Conservation (phyloP, 1,284 basidiomycete genomes). For the Cryptococcus sp. region DNA sequence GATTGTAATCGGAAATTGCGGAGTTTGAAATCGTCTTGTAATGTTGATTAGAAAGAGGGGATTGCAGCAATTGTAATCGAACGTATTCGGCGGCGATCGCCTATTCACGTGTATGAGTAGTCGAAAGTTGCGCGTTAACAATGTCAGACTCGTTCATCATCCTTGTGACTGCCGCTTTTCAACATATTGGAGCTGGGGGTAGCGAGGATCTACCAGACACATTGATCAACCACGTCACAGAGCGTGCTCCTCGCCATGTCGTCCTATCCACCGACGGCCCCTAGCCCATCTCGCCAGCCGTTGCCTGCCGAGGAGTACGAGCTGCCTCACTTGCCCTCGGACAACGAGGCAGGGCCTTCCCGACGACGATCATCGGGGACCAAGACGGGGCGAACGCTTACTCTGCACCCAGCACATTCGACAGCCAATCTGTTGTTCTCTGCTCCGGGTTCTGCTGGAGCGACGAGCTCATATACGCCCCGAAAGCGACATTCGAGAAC, state of each 20-base stretch:
- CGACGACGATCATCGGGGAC: slow-evolving; percentile 9
- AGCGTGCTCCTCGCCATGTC: slow-evolving; percentile 4
- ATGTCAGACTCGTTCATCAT: too few relatives aligned
- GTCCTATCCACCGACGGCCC: slow-evolving; percentile 17
- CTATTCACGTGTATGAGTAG: background rate
- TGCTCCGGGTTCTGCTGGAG: slow-evolving; percentile 15
- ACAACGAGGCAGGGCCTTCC: slow-evolving; percentile 21
- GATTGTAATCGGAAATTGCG: slow-evolving; percentile 2
- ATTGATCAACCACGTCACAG: too few relatives aligned
- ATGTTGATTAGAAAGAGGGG: too few relatives aligned
- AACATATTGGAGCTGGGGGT: too few relatives aligned
- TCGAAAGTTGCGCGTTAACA: background rate
- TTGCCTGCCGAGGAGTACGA: slow-evolving; percentile 40
- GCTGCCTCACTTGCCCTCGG: slow-evolving; percentile 17
- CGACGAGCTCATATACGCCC: slow-evolving; percentile 2
- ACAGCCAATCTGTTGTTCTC: slow-evolving; percentile 37
- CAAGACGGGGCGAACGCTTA: slow-evolving; percentile 28
- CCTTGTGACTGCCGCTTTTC: too few relatives aligned
- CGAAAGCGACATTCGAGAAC: slow-evolving; percentile 8
- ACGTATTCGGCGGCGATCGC: too few relatives aligned
- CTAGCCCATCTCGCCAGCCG: slow-evolving; percentile 7
- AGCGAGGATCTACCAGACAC: too few relatives aligned
- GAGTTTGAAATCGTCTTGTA: background rate
- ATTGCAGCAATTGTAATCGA: too few relatives aligned
- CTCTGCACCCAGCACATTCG: slow-evolving; percentile 33